Conservation (phyloP, 108 stramenopile genomes). For the Fragilaria crotonensis region DNA sequence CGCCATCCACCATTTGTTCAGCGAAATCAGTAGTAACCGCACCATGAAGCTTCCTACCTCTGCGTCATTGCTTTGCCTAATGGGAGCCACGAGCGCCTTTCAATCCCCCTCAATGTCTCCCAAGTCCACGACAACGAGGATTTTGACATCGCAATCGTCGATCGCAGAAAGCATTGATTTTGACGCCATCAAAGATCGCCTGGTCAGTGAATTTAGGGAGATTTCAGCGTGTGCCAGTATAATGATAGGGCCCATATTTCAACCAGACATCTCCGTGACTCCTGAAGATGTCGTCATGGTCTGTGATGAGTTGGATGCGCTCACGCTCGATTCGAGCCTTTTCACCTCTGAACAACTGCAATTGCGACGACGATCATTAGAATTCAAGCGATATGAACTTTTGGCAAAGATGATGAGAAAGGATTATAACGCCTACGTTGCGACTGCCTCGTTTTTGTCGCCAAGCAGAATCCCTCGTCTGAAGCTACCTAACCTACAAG, state of each 20-base stretch:
- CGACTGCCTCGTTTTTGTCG: constrained; percentile 65
- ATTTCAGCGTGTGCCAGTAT: constrained; percentile 11
- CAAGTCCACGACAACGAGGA: not conserved
- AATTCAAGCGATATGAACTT: constrained; percentile 58
- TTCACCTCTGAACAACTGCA: constrained; percentile 12
- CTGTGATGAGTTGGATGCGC: constrained; percentile 59
- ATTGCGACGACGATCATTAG: constrained; percentile 38
- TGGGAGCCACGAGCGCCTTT: too few relatives aligned
- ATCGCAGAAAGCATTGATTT: not conserved
- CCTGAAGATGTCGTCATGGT: constrained; percentile 47
- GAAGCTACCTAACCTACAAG: constrained; percentile 71
- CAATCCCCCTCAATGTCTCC: not conserved
- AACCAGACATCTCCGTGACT: constrained; percentile 13
- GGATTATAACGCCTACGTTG: constrained; percentile 68
- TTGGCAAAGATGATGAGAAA: constrained; percentile 46
- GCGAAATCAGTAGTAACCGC: too few relatives aligned
- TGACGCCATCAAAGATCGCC: not conserved
- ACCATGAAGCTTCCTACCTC: too few relatives aligned
- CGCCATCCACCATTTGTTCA: too few relatives aligned
- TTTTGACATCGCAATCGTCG: not conserved
- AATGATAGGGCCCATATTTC: constrained; percentile 13
- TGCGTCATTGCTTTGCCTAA: too few relatives aligned
- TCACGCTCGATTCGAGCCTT: constrained; percentile 5
- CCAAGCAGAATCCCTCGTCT: constrained; percentile 56
- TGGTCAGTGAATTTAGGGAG: constrained; percentile 27